phyloP scores from a whole-genome alignment of 192 early-diverging fungal genomes.

The Martensiomyces pterosporus region DNA sequence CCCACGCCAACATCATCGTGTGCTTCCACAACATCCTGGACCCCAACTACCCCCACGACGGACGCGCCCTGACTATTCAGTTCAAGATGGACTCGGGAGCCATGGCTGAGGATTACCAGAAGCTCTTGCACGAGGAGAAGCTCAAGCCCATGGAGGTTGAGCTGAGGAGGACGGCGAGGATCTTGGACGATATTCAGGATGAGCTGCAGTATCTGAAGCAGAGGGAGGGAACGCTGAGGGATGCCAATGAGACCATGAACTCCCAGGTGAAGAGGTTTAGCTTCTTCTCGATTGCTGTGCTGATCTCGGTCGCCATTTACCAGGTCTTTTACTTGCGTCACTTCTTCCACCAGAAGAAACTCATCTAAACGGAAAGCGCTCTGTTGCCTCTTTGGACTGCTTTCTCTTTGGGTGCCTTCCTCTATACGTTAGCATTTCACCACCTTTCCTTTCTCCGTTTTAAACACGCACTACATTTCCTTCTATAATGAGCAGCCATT shows the following conservation, averaged over 20 bases:
- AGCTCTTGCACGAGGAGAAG: conserved; percentile 70
- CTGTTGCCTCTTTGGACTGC: neutral
- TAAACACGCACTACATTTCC: too few relatives aligned
- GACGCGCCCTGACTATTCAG: conserved; percentile 58
- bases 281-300: conserved; percentile 71
- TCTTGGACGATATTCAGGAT: conserved; percentile 72
- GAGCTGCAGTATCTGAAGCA: conserved; percentile 82
- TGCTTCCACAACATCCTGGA: conserved; percentile 79
- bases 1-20: conserved; percentile 76
- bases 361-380: conserved; percentile 53
- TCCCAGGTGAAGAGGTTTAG: conserved; percentile 64
- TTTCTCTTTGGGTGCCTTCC: too few relatives aligned
- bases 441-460: too few relatives aligned
- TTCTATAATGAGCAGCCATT: too few relatives aligned
- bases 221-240: conserved; percentile 77
- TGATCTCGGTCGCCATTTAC: conserved; percentile 66
- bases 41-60: conserved; percentile 49
- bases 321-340: conserved; percentile 81
- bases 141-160: conserved; percentile 87
- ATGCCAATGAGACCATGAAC: conserved; percentile 93
- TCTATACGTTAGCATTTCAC: too few relatives aligned
- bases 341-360: conserved; percentile 88
- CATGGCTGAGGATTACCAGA: conserved; percentile 72
- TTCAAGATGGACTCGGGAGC: conserved; percentile 82
- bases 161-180: conserved; percentile 71